Evolutionary conservation across 768 basidiomycete species (phyloP).

Genomic region (Daedaleopsis nitida): DNA sequence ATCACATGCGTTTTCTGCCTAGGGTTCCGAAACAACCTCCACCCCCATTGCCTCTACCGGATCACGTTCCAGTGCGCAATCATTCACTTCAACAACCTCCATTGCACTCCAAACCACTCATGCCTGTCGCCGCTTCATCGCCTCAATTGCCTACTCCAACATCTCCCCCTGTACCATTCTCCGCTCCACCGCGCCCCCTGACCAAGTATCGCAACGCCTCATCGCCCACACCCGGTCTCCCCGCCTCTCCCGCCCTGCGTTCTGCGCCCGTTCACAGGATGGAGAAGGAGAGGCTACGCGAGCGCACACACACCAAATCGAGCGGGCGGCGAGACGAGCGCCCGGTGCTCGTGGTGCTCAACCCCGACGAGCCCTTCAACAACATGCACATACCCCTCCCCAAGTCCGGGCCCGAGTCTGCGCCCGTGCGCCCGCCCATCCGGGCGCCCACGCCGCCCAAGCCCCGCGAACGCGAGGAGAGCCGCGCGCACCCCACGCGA

Average conservation of each 20-base stretch:
- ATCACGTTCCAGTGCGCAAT: background rate
- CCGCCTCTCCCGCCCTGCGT: background rate
- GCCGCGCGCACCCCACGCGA: background rate
- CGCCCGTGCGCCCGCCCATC: background rate
- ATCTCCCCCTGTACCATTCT: background rate
- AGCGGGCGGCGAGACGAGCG: background rate
- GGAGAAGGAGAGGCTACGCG: background rate
- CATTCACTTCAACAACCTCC: background rate
- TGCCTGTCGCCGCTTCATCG: background rate
- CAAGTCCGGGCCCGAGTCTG: background rate
- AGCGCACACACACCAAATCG: background rate
- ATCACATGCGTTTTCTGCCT: background rate
- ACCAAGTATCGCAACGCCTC: background rate
- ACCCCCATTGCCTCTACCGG: background rate
- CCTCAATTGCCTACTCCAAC: background rate
- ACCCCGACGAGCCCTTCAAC: background rate
- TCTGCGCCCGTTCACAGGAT: background rate
- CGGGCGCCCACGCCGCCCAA: conserved; percentile 12
- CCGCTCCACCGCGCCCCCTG: background rate
- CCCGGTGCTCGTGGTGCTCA: background rate
- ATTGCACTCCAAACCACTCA: background rate
- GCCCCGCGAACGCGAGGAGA: conserved; percentile 8
- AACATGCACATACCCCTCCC: background rate
- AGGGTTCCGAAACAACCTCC: background rate
- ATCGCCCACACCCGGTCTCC: background rate